These are phyloP conservation scores for Harringtonia aguacate DNA, from an alignment of 2,329 filamentous ascomycete genomes.

Conservation along the genomic window DNA sequence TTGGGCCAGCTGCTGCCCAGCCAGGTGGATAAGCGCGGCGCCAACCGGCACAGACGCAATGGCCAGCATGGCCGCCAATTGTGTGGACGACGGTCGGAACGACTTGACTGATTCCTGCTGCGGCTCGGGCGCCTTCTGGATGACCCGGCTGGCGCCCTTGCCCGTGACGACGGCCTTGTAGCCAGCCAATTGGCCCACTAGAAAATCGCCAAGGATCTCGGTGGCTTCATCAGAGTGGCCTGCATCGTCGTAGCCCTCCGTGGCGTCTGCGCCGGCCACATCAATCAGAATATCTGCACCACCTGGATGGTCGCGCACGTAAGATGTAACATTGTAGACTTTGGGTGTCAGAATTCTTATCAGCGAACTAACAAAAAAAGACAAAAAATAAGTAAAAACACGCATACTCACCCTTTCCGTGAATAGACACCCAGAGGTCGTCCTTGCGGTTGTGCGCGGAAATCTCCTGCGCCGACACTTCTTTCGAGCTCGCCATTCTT, in stretches of 20 bases:
- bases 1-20: too few species aligned
- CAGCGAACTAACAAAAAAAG: too few species aligned
- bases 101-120: too few species aligned
- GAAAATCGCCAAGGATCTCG: conserved; percentile 24
- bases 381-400: conserved; percentile 17
- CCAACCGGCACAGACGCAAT: too few species aligned
- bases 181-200: conserved; percentile 26
- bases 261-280: conserved; percentile 49
- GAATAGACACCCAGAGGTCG: conserved; percentile 44
- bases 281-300: conserved; percentile 62
- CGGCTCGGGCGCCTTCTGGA: too few species aligned
- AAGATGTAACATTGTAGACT: conserved; percentile 92
- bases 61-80: too few species aligned
- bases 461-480: conserved; percentile 29
- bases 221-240: conserved; percentile 60
- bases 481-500: conserved; percentile 1
- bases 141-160: too few species aligned
- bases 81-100: too few species aligned
- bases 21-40: too few species aligned
- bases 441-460: conserved; percentile 34
- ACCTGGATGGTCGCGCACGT: conserved; percentile 80
- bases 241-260: conserved; percentile 72
- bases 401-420: conserved; percentile 35
- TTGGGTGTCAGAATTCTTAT: too few species aligned
- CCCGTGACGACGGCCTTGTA: background rate